Conservation (phyloP, 2,329 filamentous ascomycete species). For the Chaetoscypha palmicola region DNA sequence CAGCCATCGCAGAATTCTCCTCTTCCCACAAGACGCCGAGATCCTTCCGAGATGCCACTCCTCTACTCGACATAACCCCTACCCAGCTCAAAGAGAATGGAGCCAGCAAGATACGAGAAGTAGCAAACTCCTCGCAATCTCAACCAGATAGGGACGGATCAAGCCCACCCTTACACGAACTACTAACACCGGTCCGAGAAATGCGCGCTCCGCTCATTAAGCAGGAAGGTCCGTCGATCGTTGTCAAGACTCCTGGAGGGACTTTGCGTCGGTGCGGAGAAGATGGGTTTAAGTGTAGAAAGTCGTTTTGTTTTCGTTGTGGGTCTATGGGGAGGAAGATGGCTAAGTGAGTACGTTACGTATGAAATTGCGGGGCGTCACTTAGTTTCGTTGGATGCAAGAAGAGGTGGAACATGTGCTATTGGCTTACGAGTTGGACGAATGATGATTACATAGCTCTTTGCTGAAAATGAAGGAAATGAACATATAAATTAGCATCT, state of each 20-base stretch:
- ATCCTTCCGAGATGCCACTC: conserved; percentile 14
- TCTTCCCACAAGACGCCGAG: neutral
- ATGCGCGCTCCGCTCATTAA: conserved; percentile 1
- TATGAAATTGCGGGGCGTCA: too few species aligned
- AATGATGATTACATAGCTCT: too few species aligned
- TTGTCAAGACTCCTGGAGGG: conserved; percentile 43
- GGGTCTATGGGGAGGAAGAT: too few species aligned
- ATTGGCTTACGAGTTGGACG: too few species aligned
- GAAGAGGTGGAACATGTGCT: too few species aligned
- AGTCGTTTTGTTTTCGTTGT: conserved; percentile 55
- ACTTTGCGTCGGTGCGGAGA: conserved; percentile 46
- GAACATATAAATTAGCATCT: too few species aligned
- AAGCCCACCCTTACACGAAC: conserved; percentile 10
- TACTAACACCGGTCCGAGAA: conserved; percentile 9
- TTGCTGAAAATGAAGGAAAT: too few species aligned
- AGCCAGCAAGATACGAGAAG: conserved; percentile 3
- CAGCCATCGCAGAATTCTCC: neutral
- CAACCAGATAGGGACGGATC: neutral
- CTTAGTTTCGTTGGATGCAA: too few species aligned
- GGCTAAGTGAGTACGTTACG: too few species aligned
- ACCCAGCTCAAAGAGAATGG: conserved; percentile 6
- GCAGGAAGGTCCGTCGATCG: conserved; percentile 10
- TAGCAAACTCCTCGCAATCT: conserved; percentile 15
- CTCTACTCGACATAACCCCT: conserved; percentile 23
- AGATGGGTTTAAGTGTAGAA: conserved; percentile 47